A percentile compares a stretch with the other conserved stretches of the same genome.
phyloP scores from a whole-genome alignment of 352 stramenopile species.

The Globisporangium irregulare region DNA sequence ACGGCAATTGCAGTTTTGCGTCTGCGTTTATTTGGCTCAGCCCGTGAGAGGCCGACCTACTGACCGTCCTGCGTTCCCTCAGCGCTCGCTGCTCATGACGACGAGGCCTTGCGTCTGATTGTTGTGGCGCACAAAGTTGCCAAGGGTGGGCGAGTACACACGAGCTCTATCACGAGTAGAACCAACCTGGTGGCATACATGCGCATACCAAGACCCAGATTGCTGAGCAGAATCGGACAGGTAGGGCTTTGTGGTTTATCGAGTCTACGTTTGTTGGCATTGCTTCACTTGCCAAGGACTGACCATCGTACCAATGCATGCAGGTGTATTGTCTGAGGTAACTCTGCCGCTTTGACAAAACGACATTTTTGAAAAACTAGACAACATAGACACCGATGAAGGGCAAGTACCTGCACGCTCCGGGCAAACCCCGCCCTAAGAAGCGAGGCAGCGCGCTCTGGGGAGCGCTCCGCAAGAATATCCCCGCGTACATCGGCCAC shows the following conservation, averaged over 20 bases:
- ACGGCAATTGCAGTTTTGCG: neutral
- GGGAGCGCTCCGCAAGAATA: constrained; percentile 45
- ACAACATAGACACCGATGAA: constrained; percentile 4
- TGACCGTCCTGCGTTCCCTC: neutral
- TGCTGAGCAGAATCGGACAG: neutral
- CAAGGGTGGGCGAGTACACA: neutral
- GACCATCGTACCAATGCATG: neutral
- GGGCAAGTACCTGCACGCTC: neutral
- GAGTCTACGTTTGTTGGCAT: neutral
- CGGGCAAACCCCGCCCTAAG: neutral
- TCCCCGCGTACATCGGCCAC: constrained; percentile 42
- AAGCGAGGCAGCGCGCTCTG: constrained; percentile 50
- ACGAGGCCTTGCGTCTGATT: neutral
- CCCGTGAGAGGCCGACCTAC: neutral
- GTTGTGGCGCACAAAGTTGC: neutral
- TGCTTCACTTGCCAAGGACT: neutral
- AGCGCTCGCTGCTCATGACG: constrained; percentile 1
- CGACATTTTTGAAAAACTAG: neutral
- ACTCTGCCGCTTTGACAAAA: neutral
- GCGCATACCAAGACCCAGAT: neutral
- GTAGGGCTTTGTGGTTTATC: neutral
- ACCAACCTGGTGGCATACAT: neutral
- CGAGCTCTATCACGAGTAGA: neutral
- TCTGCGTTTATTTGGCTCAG: neutral
- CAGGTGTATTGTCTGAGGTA: neutral